Evolutionary conservation across 176 grass and related monocot genomes (phyloP).

Genomic region (Luzula sylvatica): DNA sequence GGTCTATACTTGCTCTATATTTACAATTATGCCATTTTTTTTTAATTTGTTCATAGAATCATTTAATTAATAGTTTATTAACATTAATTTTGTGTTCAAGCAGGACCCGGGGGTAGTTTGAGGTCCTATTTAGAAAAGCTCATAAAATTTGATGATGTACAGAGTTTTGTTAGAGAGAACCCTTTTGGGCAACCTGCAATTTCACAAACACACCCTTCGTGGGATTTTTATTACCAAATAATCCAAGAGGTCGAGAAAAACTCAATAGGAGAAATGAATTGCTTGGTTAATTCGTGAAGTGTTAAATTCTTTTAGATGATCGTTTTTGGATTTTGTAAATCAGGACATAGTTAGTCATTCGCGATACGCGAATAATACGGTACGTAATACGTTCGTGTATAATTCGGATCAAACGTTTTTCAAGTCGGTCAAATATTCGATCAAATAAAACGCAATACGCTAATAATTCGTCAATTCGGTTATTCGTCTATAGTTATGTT

Average conservation of each 20-base stretch:
- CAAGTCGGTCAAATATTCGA: no score
- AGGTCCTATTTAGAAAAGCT: conserved; percentile 21
- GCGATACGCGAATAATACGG: no score
- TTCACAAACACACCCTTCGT: conserved; percentile 1
- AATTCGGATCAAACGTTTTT: no score
- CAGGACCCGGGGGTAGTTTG: conserved; percentile 13
- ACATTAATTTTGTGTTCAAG: neutral
- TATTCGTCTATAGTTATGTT: no score
- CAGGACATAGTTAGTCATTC: no score
- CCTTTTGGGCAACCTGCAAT: conserved; percentile 21
- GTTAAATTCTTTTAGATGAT: no score
- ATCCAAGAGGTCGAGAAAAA: neutral
- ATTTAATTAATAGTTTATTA: neutral
- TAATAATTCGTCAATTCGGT: no score
- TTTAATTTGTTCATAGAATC: neutral
- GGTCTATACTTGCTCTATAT: conserved; percentile 4
- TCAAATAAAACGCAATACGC: no score
- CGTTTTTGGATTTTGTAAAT: no score
- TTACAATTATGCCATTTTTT: neutral
- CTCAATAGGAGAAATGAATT: no score
- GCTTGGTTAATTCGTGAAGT: no score
- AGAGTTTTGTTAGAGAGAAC: conserved; percentile 5
- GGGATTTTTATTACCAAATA: conserved; percentile 13
- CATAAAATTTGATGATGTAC: conserved; percentile 9
- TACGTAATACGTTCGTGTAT: no score